Conservation (phyloP, 2,329 filamentous ascomycete species). For the Fusarium floridanum region DNA sequence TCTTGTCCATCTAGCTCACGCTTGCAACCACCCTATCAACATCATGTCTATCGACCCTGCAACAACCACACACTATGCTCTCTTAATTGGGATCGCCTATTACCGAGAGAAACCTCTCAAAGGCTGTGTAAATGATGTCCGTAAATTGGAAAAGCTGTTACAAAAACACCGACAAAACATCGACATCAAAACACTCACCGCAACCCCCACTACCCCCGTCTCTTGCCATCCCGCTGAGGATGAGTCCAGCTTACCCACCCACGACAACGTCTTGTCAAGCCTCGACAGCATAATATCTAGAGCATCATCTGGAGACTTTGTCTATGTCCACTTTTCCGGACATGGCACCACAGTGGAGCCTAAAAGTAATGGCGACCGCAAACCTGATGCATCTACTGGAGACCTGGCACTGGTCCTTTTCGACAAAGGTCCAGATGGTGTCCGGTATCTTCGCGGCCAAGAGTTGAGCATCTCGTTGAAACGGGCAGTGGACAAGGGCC, state of each 20-base stretch:
- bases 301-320: not conserved
- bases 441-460: not conserved
- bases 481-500: not conserved
- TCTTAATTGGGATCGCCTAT: not conserved
- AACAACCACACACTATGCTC: not conserved
- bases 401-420: not conserved
- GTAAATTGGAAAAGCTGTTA: not conserved
- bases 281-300: not conserved
- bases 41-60: not conserved
- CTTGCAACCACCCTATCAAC: not conserved
- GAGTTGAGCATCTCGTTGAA: not conserved
- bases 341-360: not conserved
- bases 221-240: not conserved
- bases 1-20: not conserved
- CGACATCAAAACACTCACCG: not conserved
- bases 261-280: not conserved
- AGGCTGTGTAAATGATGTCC: not conserved
- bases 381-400: not conserved
- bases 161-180: not conserved
- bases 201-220: not conserved
- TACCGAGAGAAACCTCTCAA: not conserved
- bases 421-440: not conserved
- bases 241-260: not conserved
- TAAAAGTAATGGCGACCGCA: not conserved
- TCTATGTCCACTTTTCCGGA: not conserved